Conservation (phyloP, 257 asterid species). For the Forsythia viridissima region DNA sequence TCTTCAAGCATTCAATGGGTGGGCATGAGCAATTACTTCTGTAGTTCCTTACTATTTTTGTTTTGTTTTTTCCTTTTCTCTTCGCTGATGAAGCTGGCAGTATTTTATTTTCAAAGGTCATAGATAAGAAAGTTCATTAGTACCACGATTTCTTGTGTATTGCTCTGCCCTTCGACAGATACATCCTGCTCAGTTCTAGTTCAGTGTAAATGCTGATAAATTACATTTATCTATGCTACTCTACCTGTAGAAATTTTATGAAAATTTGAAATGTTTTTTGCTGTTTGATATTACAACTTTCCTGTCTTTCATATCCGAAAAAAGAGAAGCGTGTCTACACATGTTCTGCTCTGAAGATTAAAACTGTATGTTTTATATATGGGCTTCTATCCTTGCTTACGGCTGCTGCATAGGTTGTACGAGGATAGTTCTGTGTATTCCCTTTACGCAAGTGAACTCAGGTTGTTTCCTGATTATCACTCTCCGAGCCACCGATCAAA, state of each 20-base stretch:
- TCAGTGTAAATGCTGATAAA: conserved; percentile 19
- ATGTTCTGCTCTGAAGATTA: no score
- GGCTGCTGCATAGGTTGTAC: no score
- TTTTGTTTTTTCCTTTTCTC: no score
- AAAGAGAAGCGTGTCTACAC: no score
- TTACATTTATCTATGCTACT: neutral
- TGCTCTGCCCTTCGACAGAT: conserved; percentile 4
- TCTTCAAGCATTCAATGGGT: neutral
- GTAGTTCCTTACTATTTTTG: conserved; percentile 9
- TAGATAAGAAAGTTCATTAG: conserved; percentile 14
- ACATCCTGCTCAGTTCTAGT: neutral
- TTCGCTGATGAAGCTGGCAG: conserved; percentile 16
- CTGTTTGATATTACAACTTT: neutral
- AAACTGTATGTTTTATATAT: no score
- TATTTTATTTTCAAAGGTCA: conserved; percentile 16
- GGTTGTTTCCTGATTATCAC: neutral
- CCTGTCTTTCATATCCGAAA: no score
- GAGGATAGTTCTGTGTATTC: neutral
- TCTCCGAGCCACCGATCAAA: no score
- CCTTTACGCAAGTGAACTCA: neutral
- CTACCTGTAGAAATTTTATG: neutral
- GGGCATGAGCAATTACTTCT: conserved; percentile 10
- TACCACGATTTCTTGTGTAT: neutral
- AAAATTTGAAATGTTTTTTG: neutral
- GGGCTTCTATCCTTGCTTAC: no score